These are phyloP conservation scores for Tylopilus intermedius DNA, from an alignment of 768 basidiomycete species.

Conservation along the genomic window DNA sequence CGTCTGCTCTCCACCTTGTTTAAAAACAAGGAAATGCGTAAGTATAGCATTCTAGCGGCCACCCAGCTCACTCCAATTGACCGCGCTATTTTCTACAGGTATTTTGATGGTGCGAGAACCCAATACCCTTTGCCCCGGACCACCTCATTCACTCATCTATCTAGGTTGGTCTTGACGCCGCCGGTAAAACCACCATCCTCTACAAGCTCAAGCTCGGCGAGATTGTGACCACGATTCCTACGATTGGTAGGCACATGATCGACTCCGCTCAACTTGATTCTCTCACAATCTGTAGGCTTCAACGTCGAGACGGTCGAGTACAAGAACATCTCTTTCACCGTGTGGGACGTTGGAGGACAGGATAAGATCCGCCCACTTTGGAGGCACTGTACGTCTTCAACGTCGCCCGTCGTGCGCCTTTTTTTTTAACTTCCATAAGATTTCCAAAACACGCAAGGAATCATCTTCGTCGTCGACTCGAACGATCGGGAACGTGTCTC, in stretches of 20 bases:
- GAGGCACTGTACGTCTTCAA: conserved; percentile 88
- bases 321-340: conserved; percentile 99
- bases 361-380: conserved; percentile 99
- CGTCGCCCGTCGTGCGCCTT: conserved; percentile 1
- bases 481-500: conserved; percentile 99
- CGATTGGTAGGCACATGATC: conserved; percentile 73
- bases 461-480: conserved; percentile 99
- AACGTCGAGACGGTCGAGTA: conserved; percentile 99
- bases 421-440: conserved; percentile 46
- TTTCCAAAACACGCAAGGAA: conserved; percentile 99
- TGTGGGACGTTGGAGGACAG: conserved; percentile 99
- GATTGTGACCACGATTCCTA: conserved; percentile 99
- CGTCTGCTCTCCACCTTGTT: conserved; percentile 78
- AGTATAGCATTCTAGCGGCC: conserved; percentile 32
- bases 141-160: conserved; percentile 6
- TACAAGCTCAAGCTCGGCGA: conserved; percentile 99
- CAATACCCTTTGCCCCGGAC: conserved; percentile 18
- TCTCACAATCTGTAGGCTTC: conserved; percentile 64
- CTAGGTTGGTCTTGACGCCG: conserved; percentile 98
- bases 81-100: conserved; percentile 48
- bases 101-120: conserved; percentile 80
- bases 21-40: conserved; percentile 99
- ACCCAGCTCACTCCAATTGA: conserved; percentile 23
- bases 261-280: not conserved
- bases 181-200: conserved; percentile 96